Evolutionary conservation across 2,329 filamentous ascomycete species (phyloP), one percentile per base, ranked within the genome.

Genomic region (Phialophora macrospora): DNA sequence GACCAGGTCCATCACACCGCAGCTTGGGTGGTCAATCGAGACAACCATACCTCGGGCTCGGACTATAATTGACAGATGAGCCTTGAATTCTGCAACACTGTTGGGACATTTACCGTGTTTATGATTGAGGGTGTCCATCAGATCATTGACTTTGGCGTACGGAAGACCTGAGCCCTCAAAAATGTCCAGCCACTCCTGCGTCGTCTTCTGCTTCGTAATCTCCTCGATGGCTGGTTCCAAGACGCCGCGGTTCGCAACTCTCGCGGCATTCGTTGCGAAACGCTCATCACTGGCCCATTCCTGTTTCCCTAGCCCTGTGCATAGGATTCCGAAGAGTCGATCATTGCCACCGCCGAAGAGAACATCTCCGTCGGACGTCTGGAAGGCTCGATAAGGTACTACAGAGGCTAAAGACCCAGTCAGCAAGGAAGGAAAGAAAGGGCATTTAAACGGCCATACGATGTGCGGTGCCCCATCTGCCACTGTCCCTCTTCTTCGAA

Each of bases 401-500:
- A 44, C 38, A n/a, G 38, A 44, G 7, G 38, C 38, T 44, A 44
- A 44, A 44, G 17, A 17, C 38, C 6, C 17, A n/a, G 38, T 44
- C 38, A 44, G 38, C 17, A 44, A n/a, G 17, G 7, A n/a, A n/a
- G 17, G 4, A 41, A 17, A 41, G 38, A 44, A 8, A 44, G 2
- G 38, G 5, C 38, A n/a, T 1, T n/a, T n/a, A 5, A 8, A n/a
- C 4, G 17, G 38, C 17, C 38, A 8, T 44, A 44, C 38, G 38
- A 44, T 44, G 38, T 20, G 38, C 38, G 38, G 38, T 44, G 6
- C 38, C 38, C 38, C 38, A 44, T 44, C 38, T 44, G 38, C 38
- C 38, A 44, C 38, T 44, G 17, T 44, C 38, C 38, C 38, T 44
- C 38, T 44, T 44, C 6, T n/a, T 44, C 72, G 91, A 96, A 68